Evolutionary conservation across 2,329 filamentous ascomycete genomes (phyloP).

Genomic region (Beauveria rudraprayagi): DNA sequence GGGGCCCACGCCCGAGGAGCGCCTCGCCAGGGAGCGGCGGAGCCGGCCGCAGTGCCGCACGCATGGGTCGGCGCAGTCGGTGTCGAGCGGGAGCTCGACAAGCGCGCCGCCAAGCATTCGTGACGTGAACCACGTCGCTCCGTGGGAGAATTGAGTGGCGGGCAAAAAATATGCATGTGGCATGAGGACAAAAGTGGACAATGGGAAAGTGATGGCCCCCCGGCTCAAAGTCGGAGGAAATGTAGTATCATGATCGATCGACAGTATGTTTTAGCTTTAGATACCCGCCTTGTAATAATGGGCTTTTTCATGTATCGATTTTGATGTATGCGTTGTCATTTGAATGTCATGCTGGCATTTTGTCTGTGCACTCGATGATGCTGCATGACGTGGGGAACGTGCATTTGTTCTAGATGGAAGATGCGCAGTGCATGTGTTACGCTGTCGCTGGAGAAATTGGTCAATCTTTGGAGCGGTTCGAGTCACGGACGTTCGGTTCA

Average conservation of each 20-base stretch:
- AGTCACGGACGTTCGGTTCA: no score
- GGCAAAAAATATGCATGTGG: neutral
- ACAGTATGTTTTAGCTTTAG: neutral
- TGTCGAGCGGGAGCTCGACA: conserved; percentile 29
- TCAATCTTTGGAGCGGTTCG: no score
- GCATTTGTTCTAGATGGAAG: no score
- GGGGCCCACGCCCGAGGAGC: conserved; percentile 39
- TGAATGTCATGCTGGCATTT: neutral
- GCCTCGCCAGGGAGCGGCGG: conserved; percentile 26
- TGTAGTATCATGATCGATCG: neutral
- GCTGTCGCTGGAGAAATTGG: no score
- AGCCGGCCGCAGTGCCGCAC: conserved; percentile 20
- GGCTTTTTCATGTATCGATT: neutral
- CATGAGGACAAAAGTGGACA: neutral
- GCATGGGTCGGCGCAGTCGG: conserved; percentile 22
- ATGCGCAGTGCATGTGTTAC: no score
- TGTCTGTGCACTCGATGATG: neutral
- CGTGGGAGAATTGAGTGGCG: conserved; percentile 21
- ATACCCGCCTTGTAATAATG: neutral
- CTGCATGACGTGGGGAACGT: neutral
- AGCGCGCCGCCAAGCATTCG: conserved; percentile 20
- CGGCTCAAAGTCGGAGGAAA: neutral
- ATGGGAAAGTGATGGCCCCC: neutral
- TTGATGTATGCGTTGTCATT: neutral
- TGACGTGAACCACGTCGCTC: conserved; percentile 23